Conservation (phyloP, 352 stramenopile genomes). For the Phytophthora melonis region DNA sequence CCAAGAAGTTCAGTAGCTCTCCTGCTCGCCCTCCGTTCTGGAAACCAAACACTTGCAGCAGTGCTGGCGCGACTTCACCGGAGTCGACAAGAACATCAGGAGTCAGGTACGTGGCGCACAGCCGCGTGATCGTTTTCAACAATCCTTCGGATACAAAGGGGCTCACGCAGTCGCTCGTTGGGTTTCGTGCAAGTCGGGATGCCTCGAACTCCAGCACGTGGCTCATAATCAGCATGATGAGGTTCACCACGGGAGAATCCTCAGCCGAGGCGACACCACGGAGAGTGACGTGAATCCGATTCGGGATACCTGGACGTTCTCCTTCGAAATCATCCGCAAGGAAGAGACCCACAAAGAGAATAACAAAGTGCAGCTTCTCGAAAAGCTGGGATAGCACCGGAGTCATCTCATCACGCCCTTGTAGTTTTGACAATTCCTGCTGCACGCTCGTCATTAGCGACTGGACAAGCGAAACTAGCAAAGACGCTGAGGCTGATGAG, state of each 20-base stretch:
- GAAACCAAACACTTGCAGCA: slow-evolving; percentile 76
- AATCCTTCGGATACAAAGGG: slow-evolving; percentile 86
- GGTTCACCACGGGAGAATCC: slow-evolving; percentile 56
- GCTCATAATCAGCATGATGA: slow-evolving; percentile 76
- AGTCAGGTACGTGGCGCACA: slow-evolving; percentile 80
- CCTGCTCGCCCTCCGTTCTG: slow-evolving; percentile 57
- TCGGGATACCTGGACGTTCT: slow-evolving; percentile 76
- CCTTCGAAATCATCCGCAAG: slow-evolving; percentile 84
- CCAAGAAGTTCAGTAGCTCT: slow-evolving; percentile 77
- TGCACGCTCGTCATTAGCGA: slow-evolving; percentile 62
- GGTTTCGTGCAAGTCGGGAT: slow-evolving; percentile 62
- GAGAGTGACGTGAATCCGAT: slow-evolving; percentile 60
- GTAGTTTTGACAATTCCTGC: slow-evolving; percentile 48
- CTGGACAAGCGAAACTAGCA: slow-evolving; percentile 73
- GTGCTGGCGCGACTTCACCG: slow-evolving; percentile 49
- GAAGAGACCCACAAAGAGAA: slow-evolving; percentile 81
- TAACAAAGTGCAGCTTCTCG: slow-evolving; percentile 83
- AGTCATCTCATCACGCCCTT: slow-evolving; percentile 65
- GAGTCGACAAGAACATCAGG: slow-evolving; percentile 56
- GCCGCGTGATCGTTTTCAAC: slow-evolving; percentile 71
- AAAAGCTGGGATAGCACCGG: slow-evolving; percentile 69
- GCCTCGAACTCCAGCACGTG: slow-evolving; percentile 78
- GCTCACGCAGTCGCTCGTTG: slow-evolving; percentile 67
- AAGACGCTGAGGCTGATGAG: slow-evolving; percentile 49
- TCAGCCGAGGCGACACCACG: slow-evolving; percentile 25